Percentiles rank a stretch among this genome's conserved stretches.
Evolutionary conservation across 2,329 filamentous ascomycete genomes (phyloP).

Genomic region (Onygenales sp.): DNA sequence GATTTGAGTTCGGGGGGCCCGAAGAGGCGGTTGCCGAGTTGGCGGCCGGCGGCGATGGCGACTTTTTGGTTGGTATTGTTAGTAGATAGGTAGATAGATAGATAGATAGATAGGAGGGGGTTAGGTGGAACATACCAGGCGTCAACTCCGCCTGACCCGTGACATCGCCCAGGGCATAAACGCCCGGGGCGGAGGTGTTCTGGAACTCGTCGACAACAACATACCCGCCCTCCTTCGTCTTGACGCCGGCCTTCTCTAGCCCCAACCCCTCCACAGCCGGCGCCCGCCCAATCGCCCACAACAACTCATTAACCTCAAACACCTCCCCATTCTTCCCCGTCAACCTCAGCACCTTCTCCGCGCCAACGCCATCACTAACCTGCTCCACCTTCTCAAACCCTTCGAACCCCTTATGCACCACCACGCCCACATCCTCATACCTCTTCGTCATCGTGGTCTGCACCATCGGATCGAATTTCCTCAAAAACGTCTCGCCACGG

Average conservation of each 20-base stretch:
- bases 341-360: constrained; percentile 38
- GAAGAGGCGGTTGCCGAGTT: constrained; percentile 42
- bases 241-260: constrained; percentile 33
- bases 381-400: constrained; percentile 40
- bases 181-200: constrained; percentile 37
- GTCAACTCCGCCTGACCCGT: constrained; percentile 43
- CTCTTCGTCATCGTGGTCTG: constrained; percentile 43
- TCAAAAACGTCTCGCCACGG: constrained; percentile 37
- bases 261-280: constrained; percentile 37
- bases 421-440: constrained; percentile 41
- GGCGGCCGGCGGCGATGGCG: constrained; percentile 43
- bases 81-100: not conserved
- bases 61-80: constrained; percentile 21
- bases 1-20: constrained; percentile 35
- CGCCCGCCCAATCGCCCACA: constrained; percentile 42
- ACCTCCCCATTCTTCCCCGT: constrained; percentile 34
- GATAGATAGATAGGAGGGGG: not conserved
- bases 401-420: constrained; percentile 37
- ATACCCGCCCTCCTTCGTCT: constrained; percentile 30
- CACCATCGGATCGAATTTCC: constrained; percentile 45
- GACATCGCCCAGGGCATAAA: constrained; percentile 44
- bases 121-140: constrained; percentile 27
- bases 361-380: constrained; percentile 35
- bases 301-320: constrained; percentile 39
- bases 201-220: constrained; percentile 42